A percentile compares a stretch with the other conserved stretches of the same genome.
Conservation (phyloP, 768 basidiomycete genomes). For the Mycena vitilis region DNA sequence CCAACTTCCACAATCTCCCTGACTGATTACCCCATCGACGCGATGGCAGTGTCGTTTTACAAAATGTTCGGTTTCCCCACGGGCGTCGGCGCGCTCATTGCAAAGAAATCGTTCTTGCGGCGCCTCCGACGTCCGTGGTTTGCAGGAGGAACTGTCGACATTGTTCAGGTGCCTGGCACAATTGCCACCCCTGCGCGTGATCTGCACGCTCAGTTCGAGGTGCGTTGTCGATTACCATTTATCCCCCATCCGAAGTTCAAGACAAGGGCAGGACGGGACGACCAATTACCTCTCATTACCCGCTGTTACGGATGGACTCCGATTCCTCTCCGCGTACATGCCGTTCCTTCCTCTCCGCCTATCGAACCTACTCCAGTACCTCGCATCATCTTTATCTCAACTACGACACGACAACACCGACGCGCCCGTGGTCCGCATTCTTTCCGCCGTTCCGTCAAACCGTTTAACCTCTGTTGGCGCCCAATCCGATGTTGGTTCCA, state of each 20-base stretch:
- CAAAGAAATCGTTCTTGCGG: constrained; percentile 73
- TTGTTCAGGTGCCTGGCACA: constrained; percentile 84
- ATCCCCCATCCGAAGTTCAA: not conserved
- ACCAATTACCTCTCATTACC: constrained; percentile 82
- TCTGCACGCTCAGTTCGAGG: constrained; percentile 83
- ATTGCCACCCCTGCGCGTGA: constrained; percentile 69
- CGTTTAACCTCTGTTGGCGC: constrained; percentile 69
- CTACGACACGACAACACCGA: constrained; percentile 71
- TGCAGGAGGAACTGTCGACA: constrained; percentile 84
- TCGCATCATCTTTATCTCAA: constrained; percentile 63
- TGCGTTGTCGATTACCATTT: constrained; percentile 47
- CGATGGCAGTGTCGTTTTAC: constrained; percentile 86
- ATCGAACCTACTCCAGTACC: constrained; percentile 71
- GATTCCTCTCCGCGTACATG: constrained; percentile 80
- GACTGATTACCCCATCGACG: constrained; percentile 76
- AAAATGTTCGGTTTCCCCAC: constrained; percentile 94
- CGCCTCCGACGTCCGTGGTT: constrained; percentile 82
- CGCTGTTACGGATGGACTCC: constrained; percentile 80
- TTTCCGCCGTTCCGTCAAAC: constrained; percentile 69
- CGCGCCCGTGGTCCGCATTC: constrained; percentile 71
- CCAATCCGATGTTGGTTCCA: constrained; percentile 72
- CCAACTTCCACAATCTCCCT: constrained; percentile 77
- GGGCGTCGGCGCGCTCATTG: constrained; percentile 82
- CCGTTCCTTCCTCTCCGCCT: constrained; percentile 83
- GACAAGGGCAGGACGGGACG: constrained; percentile 74